Evolutionary conservation across 108 stramenopile genomes (phyloP).

Genomic region (Fragilariopsis cylindrus): DNA sequence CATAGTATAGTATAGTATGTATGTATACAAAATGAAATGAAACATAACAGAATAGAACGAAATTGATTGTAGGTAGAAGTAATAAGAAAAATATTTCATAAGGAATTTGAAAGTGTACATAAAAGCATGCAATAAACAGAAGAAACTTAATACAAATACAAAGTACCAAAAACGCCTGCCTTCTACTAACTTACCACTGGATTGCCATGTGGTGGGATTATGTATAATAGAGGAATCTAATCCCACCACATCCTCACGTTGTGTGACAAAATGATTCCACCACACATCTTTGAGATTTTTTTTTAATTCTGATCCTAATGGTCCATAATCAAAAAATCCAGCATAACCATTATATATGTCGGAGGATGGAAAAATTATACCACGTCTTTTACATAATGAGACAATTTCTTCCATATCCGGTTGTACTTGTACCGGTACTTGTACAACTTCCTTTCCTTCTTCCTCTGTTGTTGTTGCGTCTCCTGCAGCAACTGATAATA

Average conservation of each 20-base stretch:
- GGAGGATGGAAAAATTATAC: conserved; percentile 94
- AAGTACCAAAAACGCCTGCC: too few species aligned
- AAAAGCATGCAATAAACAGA: neutral
- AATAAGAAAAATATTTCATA: too few species aligned
- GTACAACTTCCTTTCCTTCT: conserved; percentile 11
- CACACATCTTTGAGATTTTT: conserved; percentile 90
- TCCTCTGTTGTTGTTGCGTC: conserved; percentile 2
- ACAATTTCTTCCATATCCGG: conserved; percentile 87
- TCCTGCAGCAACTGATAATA: conserved; percentile 1
- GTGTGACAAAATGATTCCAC: conserved; percentile 92
- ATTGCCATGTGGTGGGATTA: conserved; percentile 94
- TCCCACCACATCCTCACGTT: conserved; percentile 91
- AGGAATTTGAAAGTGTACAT: too few species aligned
- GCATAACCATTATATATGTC: conserved; percentile 98
- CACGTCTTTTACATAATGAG: conserved; percentile 92
- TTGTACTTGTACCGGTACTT: conserved; percentile 15
- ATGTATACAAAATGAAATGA: neutral
- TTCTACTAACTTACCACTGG: conserved; percentile 57
- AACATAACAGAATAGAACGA: neutral
- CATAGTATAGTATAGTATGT: neutral
- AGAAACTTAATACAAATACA: neutral
- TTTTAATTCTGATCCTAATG: conserved; percentile 88
- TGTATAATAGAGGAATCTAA: conserved; percentile 93
- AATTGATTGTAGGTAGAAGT: neutral
- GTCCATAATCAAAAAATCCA: conserved; percentile 98